Evolutionary conservation across 73 alveolate genomes (phyloP).

Genomic region (Tetrahymena borealis): DNA sequence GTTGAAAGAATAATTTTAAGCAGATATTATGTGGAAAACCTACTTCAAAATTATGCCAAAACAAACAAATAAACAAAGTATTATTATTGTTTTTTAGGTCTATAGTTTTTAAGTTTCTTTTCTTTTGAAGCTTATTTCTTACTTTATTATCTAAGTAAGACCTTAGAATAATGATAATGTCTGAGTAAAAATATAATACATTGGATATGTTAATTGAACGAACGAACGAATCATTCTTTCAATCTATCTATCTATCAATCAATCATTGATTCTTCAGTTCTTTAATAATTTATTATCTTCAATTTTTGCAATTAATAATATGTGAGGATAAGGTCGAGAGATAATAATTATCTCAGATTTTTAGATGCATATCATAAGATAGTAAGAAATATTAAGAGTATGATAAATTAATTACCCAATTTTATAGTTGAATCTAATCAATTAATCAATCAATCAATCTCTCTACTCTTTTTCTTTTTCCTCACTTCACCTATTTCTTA

Average conservation of each 20-base stretch:
- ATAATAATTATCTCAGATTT: background rate
- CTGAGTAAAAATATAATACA: too few species aligned
- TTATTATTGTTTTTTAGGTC: background rate
- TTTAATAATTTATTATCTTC: too few species aligned
- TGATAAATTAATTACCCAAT: too few species aligned
- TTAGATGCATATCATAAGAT: background rate
- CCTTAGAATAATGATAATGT: background rate
- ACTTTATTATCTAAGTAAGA: background rate
- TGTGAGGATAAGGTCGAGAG: background rate
- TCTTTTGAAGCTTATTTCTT: background rate
- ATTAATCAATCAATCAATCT: too few species aligned
- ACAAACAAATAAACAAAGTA: background rate
- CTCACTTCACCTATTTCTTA: background rate
- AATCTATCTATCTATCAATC: background rate
- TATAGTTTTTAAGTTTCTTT: background rate
- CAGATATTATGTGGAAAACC: too few species aligned
- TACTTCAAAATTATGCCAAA: too few species aligned
- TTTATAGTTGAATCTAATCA: too few species aligned
- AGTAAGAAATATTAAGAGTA: background rate
- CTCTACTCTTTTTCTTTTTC: background rate
- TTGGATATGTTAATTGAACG: too few species aligned
- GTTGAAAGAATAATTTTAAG: too few species aligned
- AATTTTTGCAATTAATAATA: background rate
- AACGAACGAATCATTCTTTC: too few species aligned
- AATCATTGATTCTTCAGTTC: too few species aligned